Evolutionary conservation across 495 filamentous ascomycete genomes (phyloP).

Genomic region (Daldinia vernicosa): DNA sequence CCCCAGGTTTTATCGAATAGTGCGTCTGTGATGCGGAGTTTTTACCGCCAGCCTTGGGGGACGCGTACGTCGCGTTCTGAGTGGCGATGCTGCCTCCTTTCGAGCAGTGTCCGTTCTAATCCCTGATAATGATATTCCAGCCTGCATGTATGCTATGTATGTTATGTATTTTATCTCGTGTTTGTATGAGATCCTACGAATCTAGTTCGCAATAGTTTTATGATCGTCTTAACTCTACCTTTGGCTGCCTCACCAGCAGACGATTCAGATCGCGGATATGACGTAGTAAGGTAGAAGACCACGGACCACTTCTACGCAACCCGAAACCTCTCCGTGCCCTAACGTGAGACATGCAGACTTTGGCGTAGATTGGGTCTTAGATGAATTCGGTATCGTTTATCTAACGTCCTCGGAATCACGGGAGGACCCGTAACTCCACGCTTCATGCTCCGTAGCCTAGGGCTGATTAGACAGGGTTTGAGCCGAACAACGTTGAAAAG

Average conservation of each 20-base stretch:
- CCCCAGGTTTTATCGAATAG: conserved; percentile 4
- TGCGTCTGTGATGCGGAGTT: not conserved
- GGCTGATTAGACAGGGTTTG: conserved; percentile 20
- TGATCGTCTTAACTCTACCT: conserved; percentile 2
- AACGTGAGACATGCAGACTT: conserved; percentile 33
- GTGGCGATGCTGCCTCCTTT: conserved; percentile 11
- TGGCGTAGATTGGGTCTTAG: conserved; percentile 26
- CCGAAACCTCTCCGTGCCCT: conserved; percentile 23
- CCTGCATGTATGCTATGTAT: not conserved
- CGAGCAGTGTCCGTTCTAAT: not conserved
- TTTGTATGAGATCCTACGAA: not conserved
- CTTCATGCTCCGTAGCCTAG: conserved; percentile 16
- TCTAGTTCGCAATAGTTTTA: conserved; percentile 1
- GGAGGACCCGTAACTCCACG: conserved; percentile 35
- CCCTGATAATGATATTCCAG: conserved; percentile 3
- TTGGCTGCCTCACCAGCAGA: conserved; percentile 21
- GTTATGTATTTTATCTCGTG: conserved; percentile 1
- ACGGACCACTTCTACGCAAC: conserved; percentile 2
- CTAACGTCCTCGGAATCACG: conserved; percentile 24
- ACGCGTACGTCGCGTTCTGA: conserved; percentile 4
- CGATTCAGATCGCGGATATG: conserved; percentile 9
- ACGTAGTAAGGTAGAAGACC: conserved; percentile 14
- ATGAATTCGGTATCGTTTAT: conserved; percentile 18
- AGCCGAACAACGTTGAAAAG: not conserved
- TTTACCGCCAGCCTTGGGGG: conserved; percentile 14